Evolutionary conservation across 768 basidiomycete species (phyloP), one percentile per base, ranked within the genome.

Genomic region (Lentinula aciculospora): DNA sequence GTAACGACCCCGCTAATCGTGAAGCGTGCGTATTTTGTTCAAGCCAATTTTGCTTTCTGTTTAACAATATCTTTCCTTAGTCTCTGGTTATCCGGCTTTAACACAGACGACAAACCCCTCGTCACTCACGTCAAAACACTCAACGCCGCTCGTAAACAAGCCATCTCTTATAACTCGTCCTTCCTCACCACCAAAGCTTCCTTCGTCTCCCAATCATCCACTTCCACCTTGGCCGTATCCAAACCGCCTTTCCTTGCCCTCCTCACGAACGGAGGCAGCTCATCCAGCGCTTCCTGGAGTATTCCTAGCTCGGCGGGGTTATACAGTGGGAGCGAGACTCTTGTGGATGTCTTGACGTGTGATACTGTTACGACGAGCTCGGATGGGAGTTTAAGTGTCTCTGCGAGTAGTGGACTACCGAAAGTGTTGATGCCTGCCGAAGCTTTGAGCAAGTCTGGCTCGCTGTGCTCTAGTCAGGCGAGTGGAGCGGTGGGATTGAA

Each of bases 71-170:
- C 59, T 58, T 57, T 28, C 8, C 27, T 10, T 28, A 85, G 84
- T 7, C 74, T 87, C 27, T 88, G 86, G 87, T 71, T 78, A 6
- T 77, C 82, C 3, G 78, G 72, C 27, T 88, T 84, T 65, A 57
- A 63, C 28, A 74, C 76, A 19, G 72, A 80, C 50, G 77, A 80
- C 53, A 75, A 80, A n/a, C 46, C 56, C 2, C 74, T 83, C 27
- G 74, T 81, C 13, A 63, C 66, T 56, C 78, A 79, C 61, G 69
- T 82, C 47, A 73, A 66, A 40, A 58, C 72, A 2, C 68, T 86
- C n/a, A 86, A 84, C 60, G 73, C 69, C 23, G 82, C 75, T 6
- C 76, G 84, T 47, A 81, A 79, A 64, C 72, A 72, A 9, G 82
- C 82, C 4, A 79, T 79, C 47, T 63, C 66, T 8, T 64, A 69